Base-by-base conservation (phyloP, 2,329 filamentous ascomycete species). In the Lachnellula willkommii region DNA sequence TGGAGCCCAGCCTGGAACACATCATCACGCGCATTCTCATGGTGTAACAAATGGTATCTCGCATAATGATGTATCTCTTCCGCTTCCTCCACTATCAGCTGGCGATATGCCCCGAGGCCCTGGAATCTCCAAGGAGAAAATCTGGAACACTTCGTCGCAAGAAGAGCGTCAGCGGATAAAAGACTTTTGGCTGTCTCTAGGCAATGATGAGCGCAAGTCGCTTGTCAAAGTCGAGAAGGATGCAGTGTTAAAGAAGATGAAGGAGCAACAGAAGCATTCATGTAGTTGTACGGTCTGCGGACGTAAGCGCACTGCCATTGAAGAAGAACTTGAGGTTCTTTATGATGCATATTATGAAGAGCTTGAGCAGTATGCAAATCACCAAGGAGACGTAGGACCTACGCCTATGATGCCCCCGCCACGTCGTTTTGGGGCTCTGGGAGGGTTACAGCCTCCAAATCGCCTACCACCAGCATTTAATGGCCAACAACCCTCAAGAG, bases 291-390 rank as follows among this genome's bases (percentile, higher is more conserved):
- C 91, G 4, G 93, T 99, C 42, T 99, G 94, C 72, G 94, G 94
- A 52, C 84, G 94, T 63, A 99, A 99, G 76, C 85, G 94, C 53
- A 96, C 89, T 12, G 94, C 94, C 40, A 99, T 99, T 65, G 94
- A 99, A 73, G 94, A 99, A 74, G 94, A 99, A 73, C 79, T 99
- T 12, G 94, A 99, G 70, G 92, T 95, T 17, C 81, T 99, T 12
- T 99, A 99, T 73, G 94, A 99, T 75, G 93, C 93, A 60, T 99
- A 99, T 74, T 99, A 99, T 71, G 87, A 96, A 70, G 94, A 99
- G 74, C 82, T 99, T 59, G 94, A 97, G 75, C 91, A 96, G 71
- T 99, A 96, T 73, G 94, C 92, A 64, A 92, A 96, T 72, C 85
- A 89, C 66, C 84, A 87, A 71, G 85, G 91, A 68, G 84, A 84